Evolutionary conservation across 2,329 filamentous ascomycete genomes (phyloP), one percentile per base, ranked within the genome.

Genomic region (Verticillium klebahnii): DNA sequence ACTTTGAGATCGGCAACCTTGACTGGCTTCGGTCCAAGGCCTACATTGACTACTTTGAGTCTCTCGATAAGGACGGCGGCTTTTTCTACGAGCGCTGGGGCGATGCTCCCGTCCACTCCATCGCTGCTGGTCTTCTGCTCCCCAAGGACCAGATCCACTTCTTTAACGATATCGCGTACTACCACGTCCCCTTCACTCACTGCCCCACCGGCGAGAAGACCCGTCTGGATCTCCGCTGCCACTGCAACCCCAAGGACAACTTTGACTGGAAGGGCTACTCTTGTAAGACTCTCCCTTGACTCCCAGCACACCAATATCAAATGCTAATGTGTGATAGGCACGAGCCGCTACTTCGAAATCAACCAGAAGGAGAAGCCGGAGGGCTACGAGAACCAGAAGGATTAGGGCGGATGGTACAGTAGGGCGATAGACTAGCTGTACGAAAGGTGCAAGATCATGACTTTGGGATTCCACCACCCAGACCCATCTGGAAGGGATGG

Each of bases 1-100:
- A 99, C 82, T 99, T 99, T 69, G 95, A 99, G 76, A 89, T 99
- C 68, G 95, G 94, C 67, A 96, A 90, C 77, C 84, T 99, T 45
- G 86, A 96, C 71, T 99, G 95, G 93, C 86, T 99, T 60, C 89
- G 95, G 67, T 95, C 92, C 67, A 82, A 93, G 74, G 85, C 91
- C 25, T 99, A 99, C 78, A 79, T 89, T 55, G 94, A 98, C 77
- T 99, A 88, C 80, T 99, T 99, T 72, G 86, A 93, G 58, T 85
- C 87, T 6, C 86, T 99, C 34, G 95, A 99, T 76, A 81, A 86
- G 68, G 93, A 96, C 60, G 95, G 95, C 66, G 95, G 95, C 65
- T 99, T 99, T 85, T 98, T 97, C 83, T 98, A 98, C 76, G 95
- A 99, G 78, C 89, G 94, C 70, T 99, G 94, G 94, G 94, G 94